Evolutionary conservation across 495 filamentous ascomycete species (phyloP).

Genomic region (Apodospora peruviana): DNA sequence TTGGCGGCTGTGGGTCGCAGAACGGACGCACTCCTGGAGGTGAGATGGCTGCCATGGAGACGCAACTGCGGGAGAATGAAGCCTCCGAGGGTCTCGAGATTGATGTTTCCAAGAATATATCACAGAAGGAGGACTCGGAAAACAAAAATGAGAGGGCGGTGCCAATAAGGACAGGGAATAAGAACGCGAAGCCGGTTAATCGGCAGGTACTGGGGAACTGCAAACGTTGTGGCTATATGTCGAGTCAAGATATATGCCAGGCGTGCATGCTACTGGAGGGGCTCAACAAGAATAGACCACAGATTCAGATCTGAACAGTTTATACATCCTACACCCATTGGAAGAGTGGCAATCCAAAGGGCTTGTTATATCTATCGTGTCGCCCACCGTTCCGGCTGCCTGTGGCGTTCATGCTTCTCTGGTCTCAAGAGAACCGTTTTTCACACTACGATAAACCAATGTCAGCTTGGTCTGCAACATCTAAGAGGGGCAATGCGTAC

Average conservation of each 20-base stretch:
- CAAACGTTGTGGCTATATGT: constrained; percentile 87
- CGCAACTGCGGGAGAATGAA: constrained; percentile 65
- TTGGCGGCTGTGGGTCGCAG: constrained; percentile 69
- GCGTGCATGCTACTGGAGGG: constrained; percentile 87
- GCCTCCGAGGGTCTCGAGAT: constrained; percentile 59
- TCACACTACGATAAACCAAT: constrained; percentile 36
- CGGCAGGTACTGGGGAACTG: constrained; percentile 80
- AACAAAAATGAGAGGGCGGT: constrained; percentile 12
- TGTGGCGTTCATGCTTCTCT: neutral
- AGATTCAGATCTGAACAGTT: constrained; percentile 55
- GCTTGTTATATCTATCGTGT: neutral
- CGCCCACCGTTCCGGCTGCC: neutral
- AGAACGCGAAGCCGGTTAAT: constrained; percentile 20
- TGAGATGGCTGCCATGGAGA: constrained; percentile 94
- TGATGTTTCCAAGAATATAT: constrained; percentile 53
- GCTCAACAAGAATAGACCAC: constrained; percentile 83
- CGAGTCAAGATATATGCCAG: constrained; percentile 91
- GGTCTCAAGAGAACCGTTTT: constrained; percentile 38
- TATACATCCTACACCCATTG: constrained; percentile 5
- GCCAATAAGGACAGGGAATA: constrained; percentile 10
- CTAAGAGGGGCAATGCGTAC: constrained; percentile 20
- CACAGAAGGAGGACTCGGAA: constrained; percentile 9
- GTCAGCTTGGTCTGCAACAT: constrained; percentile 5
- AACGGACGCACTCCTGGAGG: constrained; percentile 66
- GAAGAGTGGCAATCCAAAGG: too few relatives aligned